phyloP scores from a whole-genome alignment of 2,329 filamentous ascomycete genomes.

The Colletotrichum brevisporum region DNA sequence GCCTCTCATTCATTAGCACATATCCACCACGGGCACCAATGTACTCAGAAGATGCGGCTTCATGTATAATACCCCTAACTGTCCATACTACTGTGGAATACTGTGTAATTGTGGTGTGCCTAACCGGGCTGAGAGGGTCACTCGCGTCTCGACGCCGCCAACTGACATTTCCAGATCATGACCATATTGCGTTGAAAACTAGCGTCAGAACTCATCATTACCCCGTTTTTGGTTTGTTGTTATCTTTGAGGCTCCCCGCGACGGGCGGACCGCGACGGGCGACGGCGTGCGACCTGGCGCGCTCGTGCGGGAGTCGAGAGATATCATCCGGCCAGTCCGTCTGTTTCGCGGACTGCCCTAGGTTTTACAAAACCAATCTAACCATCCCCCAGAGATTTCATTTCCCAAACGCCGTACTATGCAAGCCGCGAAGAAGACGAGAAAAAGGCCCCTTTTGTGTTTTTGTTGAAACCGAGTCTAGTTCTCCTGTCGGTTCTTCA shows the following conservation, averaged over 20 bases:
- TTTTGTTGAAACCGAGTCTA: constrained; percentile 32
- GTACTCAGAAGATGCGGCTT: too few relatives aligned
- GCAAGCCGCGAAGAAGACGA: constrained; percentile 53
- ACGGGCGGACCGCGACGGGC: not conserved
- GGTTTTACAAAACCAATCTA: constrained; percentile 42
- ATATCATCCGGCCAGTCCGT: constrained; percentile 36
- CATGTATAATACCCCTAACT: too few relatives aligned
- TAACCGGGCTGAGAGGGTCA: too few relatives aligned
- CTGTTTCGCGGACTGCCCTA: constrained; percentile 40
- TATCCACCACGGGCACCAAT: too few relatives aligned
- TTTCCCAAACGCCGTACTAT: constrained; percentile 58
- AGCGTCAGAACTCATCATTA: constrained; percentile 39
- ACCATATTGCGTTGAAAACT: constrained; percentile 25
- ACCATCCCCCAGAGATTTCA: constrained; percentile 43
- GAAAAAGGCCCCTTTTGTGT: constrained; percentile 28
- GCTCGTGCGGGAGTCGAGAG: constrained; percentile 7
- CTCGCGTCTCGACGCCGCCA: too few relatives aligned
- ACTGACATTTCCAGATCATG: constrained; percentile 27
- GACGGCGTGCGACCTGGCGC: not conserved
- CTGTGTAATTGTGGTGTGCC: too few relatives aligned
- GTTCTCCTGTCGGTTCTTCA: constrained; percentile 57
- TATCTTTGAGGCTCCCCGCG: constrained; percentile 25
- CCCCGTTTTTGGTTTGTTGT: constrained; percentile 31
- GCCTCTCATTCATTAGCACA: too few relatives aligned
- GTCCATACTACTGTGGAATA: too few relatives aligned